Base-by-base conservation (phyloP, 768 basidiomycete species). In the Suillus luteus region DNA sequence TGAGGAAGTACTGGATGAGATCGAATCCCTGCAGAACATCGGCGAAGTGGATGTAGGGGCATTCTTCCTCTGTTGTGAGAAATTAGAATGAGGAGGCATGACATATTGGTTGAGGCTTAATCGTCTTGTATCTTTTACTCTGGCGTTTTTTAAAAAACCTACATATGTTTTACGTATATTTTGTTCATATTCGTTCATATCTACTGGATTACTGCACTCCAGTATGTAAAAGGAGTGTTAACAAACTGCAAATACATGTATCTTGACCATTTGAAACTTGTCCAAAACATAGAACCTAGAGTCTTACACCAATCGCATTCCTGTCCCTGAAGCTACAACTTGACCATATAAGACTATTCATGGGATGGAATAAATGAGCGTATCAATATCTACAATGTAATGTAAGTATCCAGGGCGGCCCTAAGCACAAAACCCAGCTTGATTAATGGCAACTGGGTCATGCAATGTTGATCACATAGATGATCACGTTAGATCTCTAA, bases 401-500 rank as follows among this genome's bases (percentile, higher is more conserved):
- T 35, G 33, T 35, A 35, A 35, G 33, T 4, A 8, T 7, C 8
- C 33, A 8, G 33, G 8, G 33, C 6, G 33, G 9, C 9, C 19
- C 3, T 10, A 9, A n/a, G 43, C 9, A 44, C 43, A 3, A 44
- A 44, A n/a, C 19, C 43, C 6, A 35, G 33, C 5, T 35, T 6
- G 33, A 8, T 35, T 3, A 31, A 31, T 35, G 33, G 33, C 37
- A 37, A 37, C 6, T n/a, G 19, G 9, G 43, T 44, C 19, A 44
- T 37, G 93, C 98, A 22, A 94, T 92, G 67, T 94, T 96, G 72
- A 91, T 95, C 60, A 90, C 88, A 72, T 99, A 99, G 66, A 99
- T 95, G 33, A 99, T 95, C 48, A 92, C 83, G 73, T 99, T 96
- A 22, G 93, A 92, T 99, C 98, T 99, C 96, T 49, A 86, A 78